Conservation (phyloP, 345 rosid species). For the Salix brachista region DNA sequence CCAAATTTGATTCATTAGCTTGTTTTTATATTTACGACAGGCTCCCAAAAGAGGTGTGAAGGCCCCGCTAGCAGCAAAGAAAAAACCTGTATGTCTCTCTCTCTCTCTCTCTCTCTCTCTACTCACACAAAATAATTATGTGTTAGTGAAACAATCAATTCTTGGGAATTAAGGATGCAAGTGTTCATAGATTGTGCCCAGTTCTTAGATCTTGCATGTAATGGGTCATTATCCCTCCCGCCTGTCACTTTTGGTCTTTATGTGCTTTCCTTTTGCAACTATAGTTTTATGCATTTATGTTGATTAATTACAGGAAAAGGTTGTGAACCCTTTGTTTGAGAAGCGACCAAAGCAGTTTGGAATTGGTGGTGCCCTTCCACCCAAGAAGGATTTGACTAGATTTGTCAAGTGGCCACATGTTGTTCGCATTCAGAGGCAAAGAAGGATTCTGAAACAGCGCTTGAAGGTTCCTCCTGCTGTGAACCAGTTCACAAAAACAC, state of each 20-base stretch:
- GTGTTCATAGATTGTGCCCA: not conserved
- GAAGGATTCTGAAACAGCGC: conserved; percentile 68
- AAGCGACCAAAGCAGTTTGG: conserved; percentile 81
- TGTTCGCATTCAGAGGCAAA: conserved; percentile 68
- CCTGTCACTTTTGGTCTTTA: not conserved
- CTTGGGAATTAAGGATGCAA: not conserved
- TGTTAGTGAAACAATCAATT: not conserved
- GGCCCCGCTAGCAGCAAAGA: conserved; percentile 12
- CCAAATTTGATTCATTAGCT: not conserved
- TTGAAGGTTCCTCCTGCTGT: conserved; percentile 81
- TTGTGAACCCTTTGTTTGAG: conserved; percentile 64
- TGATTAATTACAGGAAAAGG: conserved; percentile 41
- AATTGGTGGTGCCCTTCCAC: conserved; percentile 80
- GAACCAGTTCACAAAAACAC: conserved; percentile 82
- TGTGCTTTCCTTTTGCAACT: not conserved
- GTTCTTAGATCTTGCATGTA: not conserved
- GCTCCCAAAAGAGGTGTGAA: conserved; percentile 23
- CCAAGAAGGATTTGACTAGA: conserved; percentile 68
- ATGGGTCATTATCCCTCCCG: not conserved
- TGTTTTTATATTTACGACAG: not conserved
- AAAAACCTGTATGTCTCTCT: conserved; percentile 17
- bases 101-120: not conserved
- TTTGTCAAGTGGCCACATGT: conserved; percentile 66
- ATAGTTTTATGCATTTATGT: not conserved
- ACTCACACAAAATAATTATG: not conserved